Percentiles rank a stretch among this genome's conserved stretches.
Evolutionary conservation across 148 eudicot genomes (phyloP).

Genomic region (Cornus controversa): DNA sequence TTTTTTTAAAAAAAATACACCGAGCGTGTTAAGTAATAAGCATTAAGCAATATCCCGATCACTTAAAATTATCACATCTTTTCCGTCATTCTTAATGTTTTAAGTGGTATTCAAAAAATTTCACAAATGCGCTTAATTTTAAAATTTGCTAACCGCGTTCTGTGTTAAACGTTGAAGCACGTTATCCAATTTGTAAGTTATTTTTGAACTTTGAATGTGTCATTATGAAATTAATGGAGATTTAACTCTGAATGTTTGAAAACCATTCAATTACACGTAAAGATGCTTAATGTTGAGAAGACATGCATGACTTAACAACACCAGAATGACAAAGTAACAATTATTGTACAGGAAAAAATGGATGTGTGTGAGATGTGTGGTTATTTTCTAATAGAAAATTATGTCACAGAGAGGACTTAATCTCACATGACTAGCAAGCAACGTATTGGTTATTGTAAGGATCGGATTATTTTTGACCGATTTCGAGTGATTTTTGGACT

Average conservation of each 20-base stretch:
- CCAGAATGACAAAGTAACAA: slow-evolving; percentile 50
- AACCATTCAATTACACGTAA: slow-evolving; percentile 54
- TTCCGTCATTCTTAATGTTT: no score
- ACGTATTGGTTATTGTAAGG: slow-evolving; percentile 92
- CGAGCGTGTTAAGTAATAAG: no score
- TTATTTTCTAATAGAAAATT: slow-evolving; percentile 88
- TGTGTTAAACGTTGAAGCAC: no score
- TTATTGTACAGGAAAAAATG: slow-evolving; percentile 96
- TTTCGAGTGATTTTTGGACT: no score
- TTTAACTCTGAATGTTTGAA: background rate
- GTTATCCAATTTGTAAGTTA: slow-evolving; percentile 1
- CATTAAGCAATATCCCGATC: no score
- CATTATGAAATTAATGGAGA: background rate
- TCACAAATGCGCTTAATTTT: no score
- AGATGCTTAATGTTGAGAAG: slow-evolving; percentile 82
- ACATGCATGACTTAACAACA: slow-evolving; percentile 64
- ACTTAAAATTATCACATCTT: no score
- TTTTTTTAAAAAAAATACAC: no score
- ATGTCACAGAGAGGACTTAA: slow-evolving; percentile 89
- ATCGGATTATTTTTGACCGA: no score
- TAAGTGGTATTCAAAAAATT: no score
- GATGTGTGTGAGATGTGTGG: slow-evolving; percentile 96
- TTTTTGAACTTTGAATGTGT: background rate
- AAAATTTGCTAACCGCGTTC: no score
- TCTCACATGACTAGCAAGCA: slow-evolving; percentile 97